These are phyloP conservation scores for Ruellia speciosa DNA, from an alignment of 305 asterid species.

Conservation along the genomic window DNA sequence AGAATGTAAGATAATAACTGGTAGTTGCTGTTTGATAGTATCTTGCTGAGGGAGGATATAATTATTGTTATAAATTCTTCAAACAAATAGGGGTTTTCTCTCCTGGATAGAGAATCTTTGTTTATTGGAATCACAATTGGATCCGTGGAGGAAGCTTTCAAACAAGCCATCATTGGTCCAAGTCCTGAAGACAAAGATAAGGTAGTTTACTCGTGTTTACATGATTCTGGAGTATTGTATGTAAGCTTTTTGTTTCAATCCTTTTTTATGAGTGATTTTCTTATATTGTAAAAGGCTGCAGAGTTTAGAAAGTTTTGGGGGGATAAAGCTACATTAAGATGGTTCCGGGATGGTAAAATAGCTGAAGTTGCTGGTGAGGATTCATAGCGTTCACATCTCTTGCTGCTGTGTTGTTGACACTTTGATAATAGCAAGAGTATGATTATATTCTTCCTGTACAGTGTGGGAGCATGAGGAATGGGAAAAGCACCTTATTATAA, in stretches of 20 bases:
- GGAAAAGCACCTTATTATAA: constrained; percentile 78
- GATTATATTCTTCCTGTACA: constrained; percentile 26
- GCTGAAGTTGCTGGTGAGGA: constrained; percentile 90
- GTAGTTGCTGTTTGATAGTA: constrained; percentile 15
- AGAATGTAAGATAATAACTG: constrained; percentile 46
- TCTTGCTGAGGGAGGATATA: constrained; percentile 12
- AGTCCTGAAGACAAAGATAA: constrained; percentile 87
- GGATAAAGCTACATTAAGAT: constrained; percentile 76
- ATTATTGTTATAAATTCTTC: constrained; percentile 11
- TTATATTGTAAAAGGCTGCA: constrained; percentile 48
- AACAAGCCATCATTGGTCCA: constrained; percentile 74
- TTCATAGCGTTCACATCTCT: constrained; percentile 19
- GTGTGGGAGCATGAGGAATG: constrained; percentile 81
- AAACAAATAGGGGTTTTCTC: constrained; percentile 53
- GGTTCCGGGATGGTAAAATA: constrained; percentile 82
- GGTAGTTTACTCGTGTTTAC: constrained; percentile 37
- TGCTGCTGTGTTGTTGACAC: constrained; percentile 18
- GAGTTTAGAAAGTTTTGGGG: constrained; percentile 97
- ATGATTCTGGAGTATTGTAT: constrained; percentile 11
- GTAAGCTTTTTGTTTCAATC: constrained; percentile 6
- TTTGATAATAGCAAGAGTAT: constrained; percentile 17
- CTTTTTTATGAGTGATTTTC: constrained; percentile 16
- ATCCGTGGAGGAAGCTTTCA: constrained; percentile 71
- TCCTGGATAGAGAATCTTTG: constrained; percentile 56
- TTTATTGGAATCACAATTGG: constrained; percentile 62